Evolutionary conservation across 371 early-diverging fungal genomes (phyloP), one percentile per base, ranked within the genome.

Genomic region (Mucor velutinosus): DNA sequence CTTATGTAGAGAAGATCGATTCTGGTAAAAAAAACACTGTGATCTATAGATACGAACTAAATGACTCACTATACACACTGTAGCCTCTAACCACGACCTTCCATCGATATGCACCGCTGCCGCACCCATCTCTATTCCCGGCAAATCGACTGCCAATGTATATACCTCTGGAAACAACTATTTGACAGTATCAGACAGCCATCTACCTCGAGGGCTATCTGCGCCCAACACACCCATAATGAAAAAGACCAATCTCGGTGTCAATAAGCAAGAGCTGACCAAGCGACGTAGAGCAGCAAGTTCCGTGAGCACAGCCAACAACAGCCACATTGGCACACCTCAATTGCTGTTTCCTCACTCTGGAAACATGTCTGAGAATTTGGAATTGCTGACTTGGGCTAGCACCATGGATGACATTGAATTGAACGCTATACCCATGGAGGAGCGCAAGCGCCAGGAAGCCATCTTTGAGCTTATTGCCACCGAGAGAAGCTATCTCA

Each of bases 401-500:
- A 77, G 78, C 45, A 76, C 76, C 3, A 80, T 84, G 78, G 84
- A 84, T 59, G 63, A 63, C n/a, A 43, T 70, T 14, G 80, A 79
- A 37, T 55, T 84, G 4, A 59, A 70, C 12, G 76, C 75, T 1
- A 80, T 84, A 21, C 58, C 74, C 17, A 27, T 63, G 7, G 84
- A 92, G 35, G 97, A 96, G 62, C 78, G 85, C 27, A 92, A 89
- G 73, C 86, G 97, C 45, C 94, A 95, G 70, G 96, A 95, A 62
- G 93, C 94, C 3, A 92, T 97, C 60, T 92, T 86, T 72, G 97
- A 97, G 76, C 75, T 97, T 39, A 90, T 95, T 29, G 75, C 85
- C 29, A 95, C 96, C 2, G 97, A 97, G 74, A 87, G 87, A 62
- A 82, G 85, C 1, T 97, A 96, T 75, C 81, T 95, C 15, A 81